Evolutionary conservation across 768 basidiomycete species (phyloP), one percentile per base, ranked within the genome.

Genomic region (Sporobolomyces phaffii): DNA sequence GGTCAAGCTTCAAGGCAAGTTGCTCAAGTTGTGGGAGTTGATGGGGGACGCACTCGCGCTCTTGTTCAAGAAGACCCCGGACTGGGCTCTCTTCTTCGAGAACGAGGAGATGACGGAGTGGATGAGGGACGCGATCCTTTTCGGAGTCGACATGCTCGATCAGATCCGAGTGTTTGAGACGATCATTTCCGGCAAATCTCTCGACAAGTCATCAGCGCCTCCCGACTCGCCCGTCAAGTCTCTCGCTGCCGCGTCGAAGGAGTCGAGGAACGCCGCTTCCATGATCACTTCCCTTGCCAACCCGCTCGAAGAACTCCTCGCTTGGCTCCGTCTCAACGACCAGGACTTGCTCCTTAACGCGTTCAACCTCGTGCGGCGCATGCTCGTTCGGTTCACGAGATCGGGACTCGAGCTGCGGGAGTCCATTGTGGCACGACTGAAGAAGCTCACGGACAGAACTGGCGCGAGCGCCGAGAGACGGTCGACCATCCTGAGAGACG

Each of bases 81-180:
- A 80, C 18, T 99, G 96, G 96, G 84, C 96, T 0, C 77, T 80
- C 11, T 87, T 82, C 76, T 89, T 89, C 77, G 86, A 88, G 60
- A 85, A 84, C 72, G 83, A 86, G 31, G 85, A 86, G 62, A 96
- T 99, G 93, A 83, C 88, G 18, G 83, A 86, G 36, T 99, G 96
- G 96, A 98, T 99, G 96, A 85, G 93, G 61, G 96, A 98, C 76
- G 96, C 93, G 4, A 81, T 98, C 57, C 92, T 98, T 69, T 91
- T 96, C 74, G 92, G 87, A 13, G 80, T 88, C 71, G 89, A 93
- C 73, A 83, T 96, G 81, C 78, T 96, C 51, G 87, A 85, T 4
- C 86, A 91, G 69, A 84, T 91, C 78, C 80, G 85, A 47, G 83
- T 87, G 15, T 85, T 99, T 67, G 91, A 94, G 77, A 81, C 80